Evolutionary conservation across 1,284 basidiomycete species (phyloP), one percentile per base, ranked within the genome.

Genomic region (Fistulina hepatica): DNA sequence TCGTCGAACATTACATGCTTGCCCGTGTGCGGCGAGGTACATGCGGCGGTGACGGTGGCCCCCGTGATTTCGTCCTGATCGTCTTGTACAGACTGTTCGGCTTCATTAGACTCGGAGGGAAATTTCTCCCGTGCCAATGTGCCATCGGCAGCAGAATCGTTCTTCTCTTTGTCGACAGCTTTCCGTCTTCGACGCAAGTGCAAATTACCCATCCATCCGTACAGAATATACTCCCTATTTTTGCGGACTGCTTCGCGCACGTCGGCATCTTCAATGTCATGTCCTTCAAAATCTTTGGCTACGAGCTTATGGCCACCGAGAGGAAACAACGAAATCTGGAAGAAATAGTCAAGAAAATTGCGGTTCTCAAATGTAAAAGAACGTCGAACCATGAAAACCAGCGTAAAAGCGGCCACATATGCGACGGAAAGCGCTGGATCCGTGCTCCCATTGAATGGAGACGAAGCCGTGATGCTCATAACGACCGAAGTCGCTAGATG

Each of bases 361-460:
- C 13, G 20, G 21, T 37, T 38, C 37, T 16, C 41, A 25, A 37
- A 36, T 39, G 33, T 21, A 2, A 17, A 13, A 36, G 5, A 37
- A 22, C 22, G 36, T 46, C 64, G 43, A 42, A 67, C 62, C 44
- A 60, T 57, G 48, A 62, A 69, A 1, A 73, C 54, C 13, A 75
- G 53, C 3, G 61, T 53, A 40, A 68, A 63, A 4, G 52, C 56
- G 2, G 61, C 61, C 4, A 81, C 65, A 50, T 81, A 84, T 0
- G 81, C 76, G 20, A 82, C 65, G 0, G 75, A 67, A n/a, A 86
- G 48, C 23, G 67, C 66, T 35, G 69, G 59, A 44, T 78, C 74
- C 0, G 56, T 50, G 9, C 53, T 46, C 1, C 67, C 65, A 35
- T 69, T 61, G 51, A 79, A 80, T 0, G 76, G 76, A 0, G 66